Base-by-base conservation (phyloP, 345 rosid species). In the Dimocarpus longan region DNA sequence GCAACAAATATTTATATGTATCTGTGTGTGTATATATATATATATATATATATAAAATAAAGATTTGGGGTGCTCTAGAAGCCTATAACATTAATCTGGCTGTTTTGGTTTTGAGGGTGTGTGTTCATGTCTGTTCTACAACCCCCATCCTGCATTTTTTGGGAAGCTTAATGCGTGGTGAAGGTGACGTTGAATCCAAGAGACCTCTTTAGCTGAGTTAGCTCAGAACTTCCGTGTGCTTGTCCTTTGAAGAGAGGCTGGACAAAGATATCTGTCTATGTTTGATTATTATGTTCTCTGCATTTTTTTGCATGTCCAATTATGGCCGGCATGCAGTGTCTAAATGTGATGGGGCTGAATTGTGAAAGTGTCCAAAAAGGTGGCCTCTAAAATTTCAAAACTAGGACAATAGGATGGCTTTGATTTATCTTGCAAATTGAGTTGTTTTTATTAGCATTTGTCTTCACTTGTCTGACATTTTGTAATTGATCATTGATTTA, bases 401-500 rank as follows among this genome's bases (percentile, higher is more conserved):
- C 37, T 32, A 32, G 37, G 37, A 32, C 37, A 32, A 28, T 44
- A 0, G 8, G 57, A 24, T 43, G 42, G 62, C 26, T 24, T 46
- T 52, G 24, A 9, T 16, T 70, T 21, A 28, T 59, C 11, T 39
- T 12, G n/a, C 5, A 24, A 39, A 15, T 40, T 10, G 5, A 26
- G 5, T 43, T 24, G 46, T 43, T 62, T 9, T 56, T 5, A 5
- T 64, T 10, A 69, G 59, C 28, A 57, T 75, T 73, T 74, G 7
- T 15, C 10, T 18, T 67, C 42, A 42, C 75, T 32, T 46, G 18
- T 18, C 68, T 57, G 28, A 26, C 64, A 8, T 62, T 16, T 56
- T 57, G 15, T 1, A 71, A n/a, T 63, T 44, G 32, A 54, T 54
- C 10, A 74, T 16, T 80, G 40, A 19, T 60, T 15, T 80, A 37